A percentile compares a stretch with the other conserved stretches of the same genome.
phyloP scores from a whole-genome alignment of 331 rosid genomes.

The Pyracantha coccinea region DNA sequence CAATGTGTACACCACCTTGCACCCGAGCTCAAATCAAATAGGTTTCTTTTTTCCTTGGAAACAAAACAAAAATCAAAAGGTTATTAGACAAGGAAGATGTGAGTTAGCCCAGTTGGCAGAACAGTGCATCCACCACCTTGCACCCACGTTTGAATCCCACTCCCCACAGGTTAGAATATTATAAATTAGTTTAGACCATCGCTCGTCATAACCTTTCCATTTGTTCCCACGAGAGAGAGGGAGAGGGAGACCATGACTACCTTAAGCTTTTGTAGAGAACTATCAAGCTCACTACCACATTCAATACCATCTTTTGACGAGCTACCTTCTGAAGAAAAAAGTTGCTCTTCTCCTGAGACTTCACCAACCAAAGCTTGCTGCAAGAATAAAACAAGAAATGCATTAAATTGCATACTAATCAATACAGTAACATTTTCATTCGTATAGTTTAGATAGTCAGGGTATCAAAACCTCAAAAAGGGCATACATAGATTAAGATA shows the following conservation, averaged over 20 bases:
- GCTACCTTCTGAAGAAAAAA: conserved; percentile 57
- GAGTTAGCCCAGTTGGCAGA: not conserved
- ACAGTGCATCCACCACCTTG: not conserved
- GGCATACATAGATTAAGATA: not conserved
- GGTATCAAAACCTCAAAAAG: not conserved
- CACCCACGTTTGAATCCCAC: not conserved
- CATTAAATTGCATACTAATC: not conserved
- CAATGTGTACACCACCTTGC: too few relatives aligned
- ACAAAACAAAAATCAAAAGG: not conserved
- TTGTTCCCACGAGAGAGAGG: not conserved
- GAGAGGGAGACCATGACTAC: conserved; percentile 7
- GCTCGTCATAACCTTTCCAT: not conserved
- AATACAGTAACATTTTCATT: not conserved
- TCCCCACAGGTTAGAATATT: too few relatives aligned
- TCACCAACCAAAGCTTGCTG: conserved; percentile 96
- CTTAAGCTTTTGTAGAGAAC: conserved; percentile 46
- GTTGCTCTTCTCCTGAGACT: conserved; percentile 68
- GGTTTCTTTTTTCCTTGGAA: not conserved
- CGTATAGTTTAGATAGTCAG: not conserved
- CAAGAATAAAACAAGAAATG: conserved; percentile 21
- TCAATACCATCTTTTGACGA: conserved; percentile 34
- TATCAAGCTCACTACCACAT: conserved; percentile 45
- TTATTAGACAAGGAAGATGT: not conserved
- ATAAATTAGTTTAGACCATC: too few relatives aligned
- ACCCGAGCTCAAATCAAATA: too few relatives aligned